These are phyloP conservation scores for Thielaviopsis populi DNA, from an alignment of 2,329 filamentous ascomycete species.

Conservation along the genomic window DNA sequence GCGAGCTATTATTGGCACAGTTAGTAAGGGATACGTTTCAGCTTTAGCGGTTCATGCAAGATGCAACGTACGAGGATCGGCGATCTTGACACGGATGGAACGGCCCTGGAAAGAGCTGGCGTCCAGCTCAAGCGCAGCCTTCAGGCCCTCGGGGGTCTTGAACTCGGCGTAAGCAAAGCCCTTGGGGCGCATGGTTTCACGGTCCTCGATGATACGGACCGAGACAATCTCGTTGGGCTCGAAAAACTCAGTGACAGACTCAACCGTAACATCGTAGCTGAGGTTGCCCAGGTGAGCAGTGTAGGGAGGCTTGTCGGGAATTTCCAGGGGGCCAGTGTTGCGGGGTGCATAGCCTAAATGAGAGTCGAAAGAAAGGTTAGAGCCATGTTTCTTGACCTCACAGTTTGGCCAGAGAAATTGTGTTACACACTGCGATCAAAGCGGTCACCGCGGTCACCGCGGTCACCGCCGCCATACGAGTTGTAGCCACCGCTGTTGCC, in stretches of 20 bases:
- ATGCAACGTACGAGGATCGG: conserved; percentile 72
- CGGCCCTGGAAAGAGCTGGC: conserved; percentile 74
- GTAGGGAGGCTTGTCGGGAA: conserved; percentile 84
- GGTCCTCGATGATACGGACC: conserved; percentile 94
- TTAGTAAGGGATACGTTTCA: background rate
- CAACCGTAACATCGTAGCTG: conserved; percentile 80
- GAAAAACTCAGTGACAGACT: conserved; percentile 77
- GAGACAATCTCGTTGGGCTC: conserved; percentile 69
- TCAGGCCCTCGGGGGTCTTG: conserved; percentile 69
- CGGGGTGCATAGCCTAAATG: conserved; percentile 42
- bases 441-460: conserved; percentile 2
- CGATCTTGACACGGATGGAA: conserved; percentile 83
- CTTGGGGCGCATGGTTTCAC: conserved; percentile 83
- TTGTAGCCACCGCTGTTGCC: conserved; percentile 23
- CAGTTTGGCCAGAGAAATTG: background rate
- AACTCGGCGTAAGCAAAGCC: conserved; percentile 98
- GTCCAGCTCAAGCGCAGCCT: conserved; percentile 74
- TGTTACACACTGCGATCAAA: conserved; percentile 3
- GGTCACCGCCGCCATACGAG: background rate
- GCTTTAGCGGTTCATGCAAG: no score
- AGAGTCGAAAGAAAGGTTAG: conserved; percentile 18
- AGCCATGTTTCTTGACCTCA: background rate
- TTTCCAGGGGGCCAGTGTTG: conserved; percentile 55
- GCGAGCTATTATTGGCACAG: conserved; percentile 1
- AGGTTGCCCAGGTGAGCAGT: conserved; percentile 95